Evolutionary conservation across 2,329 filamentous ascomycete genomes (phyloP), one percentile per base, ranked within the genome.

Genomic region (Mycocentrospora acerina): DNA sequence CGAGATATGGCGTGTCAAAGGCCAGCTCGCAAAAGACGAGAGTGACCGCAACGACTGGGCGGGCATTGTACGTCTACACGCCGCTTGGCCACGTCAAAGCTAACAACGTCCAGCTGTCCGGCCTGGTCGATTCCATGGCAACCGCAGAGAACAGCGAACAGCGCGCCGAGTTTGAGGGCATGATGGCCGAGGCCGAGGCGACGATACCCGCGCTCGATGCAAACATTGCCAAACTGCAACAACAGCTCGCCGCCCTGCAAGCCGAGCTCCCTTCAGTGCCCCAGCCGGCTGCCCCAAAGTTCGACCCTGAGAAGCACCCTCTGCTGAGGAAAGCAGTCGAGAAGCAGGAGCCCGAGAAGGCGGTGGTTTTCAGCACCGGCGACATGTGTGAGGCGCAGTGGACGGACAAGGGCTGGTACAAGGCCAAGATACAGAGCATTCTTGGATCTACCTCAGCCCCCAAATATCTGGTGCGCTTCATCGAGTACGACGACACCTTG

Each of bases 391-490:
- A 93, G 67, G 93, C 91, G 31, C 90, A 91, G 69, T 98, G 90
- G 88, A 73, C 89, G 37, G 93, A 98, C 69, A 89, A 87, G 60
- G 80, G 80, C 16, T 96, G 90, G 71, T 97, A 97, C 71, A 85
- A 89, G 30, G 93, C 90, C 28, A 85, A 88, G 59, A 95, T 98
- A 67, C 91, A 89, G 35, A 90, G 87, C 35, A 90, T 96, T 57
- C 96, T 91, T 15, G 93, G 93, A 42, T 95, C 90, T 7, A 84
- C 85, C n/a, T 86, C 83, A 29, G 87, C 88, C 35, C 91, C 90
- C 24, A 88, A 96, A 48, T 98, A 96, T 67, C 86, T 88, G 32
- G 90, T 98, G 67, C 93, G 87, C 55, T 98, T 97, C 76, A 91
- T 94, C 71, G 88, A 82, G 59, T 97, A 97, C 71, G 82, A 86